Evolutionary conservation across 2,329 filamentous ascomycete species (phyloP).

Genomic region (Ophiocordyceps camponoti-floridani): DNA sequence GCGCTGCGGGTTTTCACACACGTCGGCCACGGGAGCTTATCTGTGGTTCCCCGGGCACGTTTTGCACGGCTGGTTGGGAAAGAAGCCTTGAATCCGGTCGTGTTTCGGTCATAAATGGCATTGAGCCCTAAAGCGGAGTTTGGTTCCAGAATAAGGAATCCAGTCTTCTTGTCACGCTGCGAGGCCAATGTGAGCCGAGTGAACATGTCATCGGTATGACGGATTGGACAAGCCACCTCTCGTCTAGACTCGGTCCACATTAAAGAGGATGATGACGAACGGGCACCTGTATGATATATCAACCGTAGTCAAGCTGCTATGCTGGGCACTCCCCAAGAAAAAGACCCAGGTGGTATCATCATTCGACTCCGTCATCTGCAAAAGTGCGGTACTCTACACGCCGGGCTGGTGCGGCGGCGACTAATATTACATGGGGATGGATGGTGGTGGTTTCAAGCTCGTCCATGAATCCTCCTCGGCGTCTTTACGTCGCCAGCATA

Average conservation of each 20-base stretch:
- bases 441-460: no score
- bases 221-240: no score
- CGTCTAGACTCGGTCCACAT: neutral
- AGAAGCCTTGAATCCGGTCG: constrained; percentile 15
- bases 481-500: constrained; percentile 17
- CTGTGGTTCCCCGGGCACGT: constrained; percentile 2
- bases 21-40: constrained; percentile 4
- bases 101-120: constrained; percentile 20
- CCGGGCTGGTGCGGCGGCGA: neutral
- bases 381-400: neutral
- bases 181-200: no score
- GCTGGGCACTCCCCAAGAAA: neutral
- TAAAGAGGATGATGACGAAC: neutral
- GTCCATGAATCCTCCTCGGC: neutral
- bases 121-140: constrained; percentile 19
- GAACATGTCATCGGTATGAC: no score
- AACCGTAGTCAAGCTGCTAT: neutral
- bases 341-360: neutral
- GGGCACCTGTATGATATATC: neutral
- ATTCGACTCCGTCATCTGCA: neutral
- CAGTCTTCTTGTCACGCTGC: constrained; percentile 14
- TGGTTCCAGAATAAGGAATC: constrained; percentile 21
- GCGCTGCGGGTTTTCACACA: constrained; percentile 3
- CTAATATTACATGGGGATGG: neutral
- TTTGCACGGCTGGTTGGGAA: constrained; percentile 5